Evolutionary conservation across 345 rosid species (phyloP), one percentile per base, ranked within the genome.

Genomic region (Salix brachista): DNA sequence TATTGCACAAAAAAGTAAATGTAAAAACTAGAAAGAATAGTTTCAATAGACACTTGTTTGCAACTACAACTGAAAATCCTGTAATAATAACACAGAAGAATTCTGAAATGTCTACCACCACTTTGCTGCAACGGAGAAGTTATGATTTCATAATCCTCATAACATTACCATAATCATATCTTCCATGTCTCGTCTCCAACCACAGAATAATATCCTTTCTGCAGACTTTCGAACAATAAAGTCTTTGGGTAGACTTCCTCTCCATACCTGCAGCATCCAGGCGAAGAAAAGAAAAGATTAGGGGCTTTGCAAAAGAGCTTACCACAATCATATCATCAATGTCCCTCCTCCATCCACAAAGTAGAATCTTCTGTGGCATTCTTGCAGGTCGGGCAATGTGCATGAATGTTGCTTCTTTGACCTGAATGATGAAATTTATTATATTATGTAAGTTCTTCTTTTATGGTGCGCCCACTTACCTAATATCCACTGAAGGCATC

Each of bases 291-390:
- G 78, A 85, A 80, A 77, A 56, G 80, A 91, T 86, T 91, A 86
- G 90, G 91, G 88, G 90, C 89, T 79, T 82, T 78, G 73, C 66
- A 71, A 86, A 83, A 78, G 88, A 89, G 80, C 91, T 87, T 86
- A 89, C 91, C 95, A 84, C 95, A 78, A 88, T 89, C 95, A 89
- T 91, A 91, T 91, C 92, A 91, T 91, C 92, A 84, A 91, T 69
- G 89, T 89, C 95, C 81, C 92, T 88, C 90, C 92, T 87, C 92
- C 95, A 91, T 88, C 95, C 91, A 89, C 91, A 89, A 78, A 88
- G 90, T 84, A 91, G 95, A 87, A 91, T 89, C 90, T 85, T 91
- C 90, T 88, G 95, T 81, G 90, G 87, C 88, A 83, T 89, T 88
- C 90, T 91, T 76, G 89, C 79, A 62, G 88, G 85, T 75, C 82